Evolutionary conservation across 768 basidiomycete species (phyloP), one percentile per base, ranked within the genome.

Genomic region (Tulasnella sp.): DNA sequence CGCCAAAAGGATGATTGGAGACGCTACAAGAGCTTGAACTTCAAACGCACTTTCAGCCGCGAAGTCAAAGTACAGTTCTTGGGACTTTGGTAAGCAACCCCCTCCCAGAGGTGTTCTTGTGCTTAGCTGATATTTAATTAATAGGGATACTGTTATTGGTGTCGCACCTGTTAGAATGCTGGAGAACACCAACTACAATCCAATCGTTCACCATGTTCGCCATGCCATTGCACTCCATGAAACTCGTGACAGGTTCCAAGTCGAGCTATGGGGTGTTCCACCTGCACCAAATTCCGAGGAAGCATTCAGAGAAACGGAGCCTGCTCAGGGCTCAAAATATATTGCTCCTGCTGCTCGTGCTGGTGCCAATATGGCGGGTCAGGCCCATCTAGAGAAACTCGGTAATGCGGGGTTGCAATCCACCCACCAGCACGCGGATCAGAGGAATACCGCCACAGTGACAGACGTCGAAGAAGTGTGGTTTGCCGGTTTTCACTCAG

Each of bases 41-140:
- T 84, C 65, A 88, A 86, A 64, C 61, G 69, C 55, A 81, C 79
- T 0, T 89, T 83, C 61, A 81, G 76, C 46, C 73, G 69, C 29
- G 33, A 48, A 20, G 80, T 87, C 5, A 66, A 70, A 16, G 70
- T 88, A 15, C 80, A 86, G 12, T 88, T 88, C 48, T 63, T 90
- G 41, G 86, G 86, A 1, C 77, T 84, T 41, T 88, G 83, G 83
- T 83, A 58, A 52, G 70, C 24, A 28, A 4, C 6, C 12, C 3
- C 10, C 24, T 10, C 3, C 13, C 16, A 16, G 19, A 3, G 8
- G 8, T 9, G n/a, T 25, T 37, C 10, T 4, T 25, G 6, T 15
- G 15, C n/a, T 35, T 9, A 33, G 9, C 34, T 12, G 13, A 9
- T 28, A 16, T 34, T 8, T 7, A 15, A 24, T n/a, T 25, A 25